Evolutionary conservation across 768 basidiomycete species (phyloP), one percentile per base, ranked within the genome.

Genomic region (Boletus edulis): DNA sequence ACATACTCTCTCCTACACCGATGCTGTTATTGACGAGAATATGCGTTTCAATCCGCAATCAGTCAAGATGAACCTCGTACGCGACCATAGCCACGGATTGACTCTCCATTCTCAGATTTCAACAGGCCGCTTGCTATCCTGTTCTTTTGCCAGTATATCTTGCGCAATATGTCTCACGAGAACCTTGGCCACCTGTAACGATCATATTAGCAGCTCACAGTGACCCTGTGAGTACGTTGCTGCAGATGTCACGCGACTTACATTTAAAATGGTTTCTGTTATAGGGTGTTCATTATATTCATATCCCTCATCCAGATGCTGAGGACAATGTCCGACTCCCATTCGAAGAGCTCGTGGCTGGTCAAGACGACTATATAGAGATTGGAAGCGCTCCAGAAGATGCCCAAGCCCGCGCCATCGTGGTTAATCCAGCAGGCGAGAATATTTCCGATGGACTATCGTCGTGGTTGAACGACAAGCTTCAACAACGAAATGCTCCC

Each of bases 141-240:
- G 71, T 87, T 32, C 74, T 87, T 20, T 66, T 87, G n/a, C 86
- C 86, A 5, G 63, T 85, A 5, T 88, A 87, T 67, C 70, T 87
- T 11, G 76, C 75, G 18, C 78, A 78, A 59, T 87, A 85, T 61
- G 61, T 76, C 47, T 59, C 67, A 8, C 43, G 54, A 7, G 52
- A 62, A 14, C 66, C 63, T 27, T 70, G 67, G 56, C 65, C 65
- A 2, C 59, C 63, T 5, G 55, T 72, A 32, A 73, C 72, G 4
- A 49, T 72, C 2, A 56, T 73, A 51, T 31, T 67, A 37, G 51
- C 67, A 8, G 72, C 70, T 32, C 60, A 73, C 47, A 17, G 50
- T 29, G 53, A 61, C 32, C 63, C 66, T 4, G 72, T 72, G 37
- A 54, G 70, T 54, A 4, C 9, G n/a, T 7, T 40, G 4, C 29